Base-by-base conservation (phyloP, 2,329 filamentous ascomycete species). In the Achaetomium macrosporum region DNA sequence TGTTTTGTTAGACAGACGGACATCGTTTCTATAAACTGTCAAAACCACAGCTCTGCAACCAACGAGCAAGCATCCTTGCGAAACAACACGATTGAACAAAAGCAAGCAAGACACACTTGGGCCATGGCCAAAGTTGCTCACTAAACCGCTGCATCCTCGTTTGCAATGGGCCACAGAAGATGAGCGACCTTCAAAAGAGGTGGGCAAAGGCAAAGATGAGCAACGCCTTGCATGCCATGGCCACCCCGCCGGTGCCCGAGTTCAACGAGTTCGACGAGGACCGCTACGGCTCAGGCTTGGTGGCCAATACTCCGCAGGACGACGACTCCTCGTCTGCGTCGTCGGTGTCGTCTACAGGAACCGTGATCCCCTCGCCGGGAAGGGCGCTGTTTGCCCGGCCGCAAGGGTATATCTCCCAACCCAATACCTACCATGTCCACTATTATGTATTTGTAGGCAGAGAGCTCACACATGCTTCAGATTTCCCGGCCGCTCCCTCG, bases 341-440 rank as follows among this genome's bases (percentile, higher is more conserved):
- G 0, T 96, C 90, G n/a, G 85, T 89, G 36, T 95, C 91, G 3
- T 96, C 91, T 1, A 90, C 90, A 3, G 90, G 91, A 25, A 97
- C 92, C n/a, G 79, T 97, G 56, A 85, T 90, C 58, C 90, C 91
- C 1, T 88, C 87, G 5, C 81, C 82, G 7, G 85, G 81, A 60
- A 82, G 85, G 61, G 85, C 84, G 57, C 73, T 90, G 39, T 90
- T 90, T 71, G 85, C 85, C 53, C 78, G 85, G 59, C 82, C 84
- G 43, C 77, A 80, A 71, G 78, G 83, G 85, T 88, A 74, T 25
- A 72, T 51, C 44, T 35, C n/a, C 60, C 48, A 56, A 19, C 31
- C 43, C 43, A n/a, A 36, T 12, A 16, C 19, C 15, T 35, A 11
- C 33, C n/a, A n/a, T n/a, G 13, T 25, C 4, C 25, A 25, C 4